Base-by-base conservation (phyloP, 768 basidiomycete genomes). In the Phaffia tasmanica region DNA sequence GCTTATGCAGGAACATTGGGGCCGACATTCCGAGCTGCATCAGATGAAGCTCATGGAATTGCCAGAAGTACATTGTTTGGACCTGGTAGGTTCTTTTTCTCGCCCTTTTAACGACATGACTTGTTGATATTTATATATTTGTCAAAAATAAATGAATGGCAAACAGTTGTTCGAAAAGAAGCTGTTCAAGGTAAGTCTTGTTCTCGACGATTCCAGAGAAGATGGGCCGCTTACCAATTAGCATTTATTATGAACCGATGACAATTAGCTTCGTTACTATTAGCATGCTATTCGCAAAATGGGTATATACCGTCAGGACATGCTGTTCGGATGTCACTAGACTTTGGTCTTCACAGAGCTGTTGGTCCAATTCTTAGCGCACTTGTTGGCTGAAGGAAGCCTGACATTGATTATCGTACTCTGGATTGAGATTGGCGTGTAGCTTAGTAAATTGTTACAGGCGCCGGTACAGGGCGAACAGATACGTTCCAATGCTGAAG, bases 301-400 rank as follows among this genome's bases (percentile, higher is more conserved):
- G 91, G 90, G 0, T 97, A 90, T 89, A 81, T 97, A 56, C 90
- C 92, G 11, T 87, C 88, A 72, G 93, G 93, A 2, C 93, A 97
- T 73, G 93, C 93, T 7, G 86, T 95, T 84, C 84, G 93, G 62
- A 94, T 94, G 89, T 91, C 89, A 25, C 79, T 94, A 62, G 92
- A 95, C 74, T 85, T 97, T 62, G 90, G 92, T 42, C 81, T 97
- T 25, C 90, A 97, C 75, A 85, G 88, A 54, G 93, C 93, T 56
- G 50, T 57, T 48, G 32, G 61, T 62, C 8, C 27, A 21, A 30
- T 3, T 7, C 25, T 7, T 23, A 42, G 35, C 35, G 19, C 42
- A 9, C 16, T 42, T 32, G 29, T 19, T 15, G 1, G 42, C 0
- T 7, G 18, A 46, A 29, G 32, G 25, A 21, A 46, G 9, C 21